Conservation (phyloP, 2,329 filamentous ascomycete species). For the Claviceps arundinis region DNA sequence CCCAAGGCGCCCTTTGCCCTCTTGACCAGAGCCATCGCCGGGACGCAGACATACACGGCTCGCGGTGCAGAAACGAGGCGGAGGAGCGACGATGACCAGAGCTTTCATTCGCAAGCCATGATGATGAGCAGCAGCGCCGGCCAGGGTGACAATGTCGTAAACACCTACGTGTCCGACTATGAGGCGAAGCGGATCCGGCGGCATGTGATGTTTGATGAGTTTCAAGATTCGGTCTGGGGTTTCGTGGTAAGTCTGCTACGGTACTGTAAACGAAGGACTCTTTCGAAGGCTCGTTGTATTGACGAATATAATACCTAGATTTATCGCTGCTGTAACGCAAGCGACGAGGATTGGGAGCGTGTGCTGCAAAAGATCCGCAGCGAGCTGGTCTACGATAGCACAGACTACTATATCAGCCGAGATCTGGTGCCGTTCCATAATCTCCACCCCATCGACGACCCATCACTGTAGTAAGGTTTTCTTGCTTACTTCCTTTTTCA, state of each 20-base stretch:
- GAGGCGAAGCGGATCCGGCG: not conserved
- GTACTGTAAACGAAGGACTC: too few species aligned
- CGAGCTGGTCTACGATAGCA: not conserved
- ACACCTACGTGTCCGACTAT: not conserved
- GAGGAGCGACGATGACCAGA: too few species aligned
- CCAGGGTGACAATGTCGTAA: not conserved
- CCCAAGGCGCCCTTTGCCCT: too few species aligned
- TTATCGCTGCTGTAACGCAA: not conserved
- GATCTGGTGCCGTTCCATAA: not conserved
- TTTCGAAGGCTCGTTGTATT: not conserved
- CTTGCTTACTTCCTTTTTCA: not conserved
- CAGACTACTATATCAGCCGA: not conserved
- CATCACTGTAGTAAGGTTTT: not conserved
- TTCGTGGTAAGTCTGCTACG: not conserved
- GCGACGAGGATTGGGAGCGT: too few species aligned
- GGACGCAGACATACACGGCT: too few species aligned
- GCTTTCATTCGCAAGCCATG: too few species aligned
- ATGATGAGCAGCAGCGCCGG: not conserved
- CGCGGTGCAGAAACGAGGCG: too few species aligned
- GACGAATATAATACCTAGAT: not conserved
- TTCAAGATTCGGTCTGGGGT: conserved; percentile 1
- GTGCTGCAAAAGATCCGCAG: not conserved
- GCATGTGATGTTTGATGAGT: not conserved
- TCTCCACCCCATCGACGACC: not conserved
- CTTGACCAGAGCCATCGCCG: too few species aligned